These are phyloP conservation scores for Coniochaeta ligniaria DNA, from an alignment of 2,329 filamentous ascomycete species.

Conservation along the genomic window DNA sequence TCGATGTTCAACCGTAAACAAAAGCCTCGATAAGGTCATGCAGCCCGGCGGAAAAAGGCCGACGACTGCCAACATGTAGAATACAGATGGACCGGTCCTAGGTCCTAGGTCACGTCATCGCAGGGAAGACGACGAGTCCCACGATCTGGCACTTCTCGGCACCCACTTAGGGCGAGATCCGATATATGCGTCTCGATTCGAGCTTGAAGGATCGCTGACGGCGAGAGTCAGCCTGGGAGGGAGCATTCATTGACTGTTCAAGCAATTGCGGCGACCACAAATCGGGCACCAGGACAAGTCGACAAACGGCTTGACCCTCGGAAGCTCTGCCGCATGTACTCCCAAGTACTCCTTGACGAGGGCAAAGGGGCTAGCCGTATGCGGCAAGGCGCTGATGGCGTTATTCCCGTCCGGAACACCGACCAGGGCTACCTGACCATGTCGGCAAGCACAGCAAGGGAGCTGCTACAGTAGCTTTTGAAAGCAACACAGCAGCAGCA, in stretches of 20 bases:
- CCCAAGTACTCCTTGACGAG: not conserved
- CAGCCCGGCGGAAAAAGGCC: not conserved
- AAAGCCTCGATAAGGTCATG: too few relatives aligned
- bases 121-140: not conserved
- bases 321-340: not conserved
- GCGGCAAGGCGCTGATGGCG: not conserved
- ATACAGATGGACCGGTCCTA: not conserved
- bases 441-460: too few relatives aligned
- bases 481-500: too few relatives aligned
- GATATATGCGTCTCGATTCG: not conserved
- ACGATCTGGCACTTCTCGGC: too few relatives aligned
- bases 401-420: not conserved
- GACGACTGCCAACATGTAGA: not conserved
- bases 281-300: not conserved
- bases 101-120: not conserved
- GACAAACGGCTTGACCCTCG: not conserved
- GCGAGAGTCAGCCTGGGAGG: too few relatives aligned
- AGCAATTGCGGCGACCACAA: too few relatives aligned
- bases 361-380: not conserved
- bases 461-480: too few relatives aligned
- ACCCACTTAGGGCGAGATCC: not conserved
- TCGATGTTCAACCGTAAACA: too few relatives aligned
- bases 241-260: too few relatives aligned
- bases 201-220: not conserved
- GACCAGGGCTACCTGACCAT: not conserved